Evolutionary conservation across 2,329 filamentous ascomycete genomes (phyloP).

Genomic region (Colletotrichum tamarilloi): DNA sequence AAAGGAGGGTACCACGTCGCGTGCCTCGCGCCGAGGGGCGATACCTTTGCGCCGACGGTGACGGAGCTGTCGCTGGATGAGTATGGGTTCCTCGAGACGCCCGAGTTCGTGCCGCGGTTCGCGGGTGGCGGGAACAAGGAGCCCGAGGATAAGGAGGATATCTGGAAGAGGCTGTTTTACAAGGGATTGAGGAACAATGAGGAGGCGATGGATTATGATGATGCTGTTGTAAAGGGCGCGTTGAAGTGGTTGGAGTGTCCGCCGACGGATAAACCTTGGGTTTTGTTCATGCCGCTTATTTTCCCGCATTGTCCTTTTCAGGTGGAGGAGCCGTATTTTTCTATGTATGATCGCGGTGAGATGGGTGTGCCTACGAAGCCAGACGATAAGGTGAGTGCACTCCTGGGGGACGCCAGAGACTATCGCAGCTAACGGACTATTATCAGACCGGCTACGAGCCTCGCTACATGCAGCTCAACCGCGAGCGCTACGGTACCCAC

Average conservation of each 20-base stretch:
- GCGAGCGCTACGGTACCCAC: slow-evolving; percentile 50
- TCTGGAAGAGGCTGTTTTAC: slow-evolving; percentile 55
- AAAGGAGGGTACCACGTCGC: slow-evolving; percentile 57
- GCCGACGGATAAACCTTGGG: slow-evolving; percentile 53
- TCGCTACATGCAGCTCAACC: slow-evolving; percentile 52
- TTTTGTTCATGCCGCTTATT: slow-evolving; percentile 54
- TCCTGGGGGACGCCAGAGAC: neutral
- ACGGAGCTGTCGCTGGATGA: slow-evolving; percentile 58
- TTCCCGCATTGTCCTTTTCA: slow-evolving; percentile 60
- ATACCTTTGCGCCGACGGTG: slow-evolving; percentile 54
- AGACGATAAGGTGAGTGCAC: slow-evolving; percentile 14
- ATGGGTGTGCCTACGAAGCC: slow-evolving; percentile 36
- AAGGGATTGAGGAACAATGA: slow-evolving; percentile 50
- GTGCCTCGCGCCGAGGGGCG: slow-evolving; percentile 53
- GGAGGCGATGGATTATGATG: slow-evolving; percentile 56
- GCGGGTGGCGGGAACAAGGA: slow-evolving; percentile 25
- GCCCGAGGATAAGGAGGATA: slow-evolving; percentile 40
- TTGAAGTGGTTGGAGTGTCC: slow-evolving; percentile 56
- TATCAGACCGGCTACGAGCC: slow-evolving; percentile 54
- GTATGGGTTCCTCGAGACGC: slow-evolving; percentile 55
- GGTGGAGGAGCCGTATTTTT: slow-evolving; percentile 60
- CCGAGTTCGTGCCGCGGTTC: slow-evolving; percentile 47
- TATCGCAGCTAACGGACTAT: neutral
- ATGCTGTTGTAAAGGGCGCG: slow-evolving; percentile 52
- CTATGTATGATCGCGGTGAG: slow-evolving; percentile 53